phyloP scores from a whole-genome alignment of 176 grass and related monocot genomes.

The Rhynchospora pubera region DNA sequence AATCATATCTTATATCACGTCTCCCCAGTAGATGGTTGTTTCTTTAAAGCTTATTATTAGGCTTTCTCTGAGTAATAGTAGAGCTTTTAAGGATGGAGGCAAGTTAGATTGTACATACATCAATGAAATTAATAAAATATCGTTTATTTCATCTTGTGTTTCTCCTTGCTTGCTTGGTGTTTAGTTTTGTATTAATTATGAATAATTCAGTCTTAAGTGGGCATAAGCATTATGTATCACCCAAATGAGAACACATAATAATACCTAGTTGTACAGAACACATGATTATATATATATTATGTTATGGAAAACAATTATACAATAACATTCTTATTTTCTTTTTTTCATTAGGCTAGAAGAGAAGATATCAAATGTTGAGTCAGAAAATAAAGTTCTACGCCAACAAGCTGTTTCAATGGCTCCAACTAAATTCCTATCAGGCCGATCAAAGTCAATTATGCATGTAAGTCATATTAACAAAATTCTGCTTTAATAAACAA shows the following conservation, averaged over 20 bases:
- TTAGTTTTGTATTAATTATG: conserved; percentile 9
- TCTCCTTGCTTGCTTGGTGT: conserved; percentile 9
- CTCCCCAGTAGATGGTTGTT: conserved; percentile 7
- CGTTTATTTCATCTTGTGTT: conserved; percentile 8
- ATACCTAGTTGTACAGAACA: not conserved
- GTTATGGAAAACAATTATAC: conserved; percentile 1
- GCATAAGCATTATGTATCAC: not conserved
- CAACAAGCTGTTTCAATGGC: conserved; percentile 96
- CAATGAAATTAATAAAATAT: conserved; percentile 20
- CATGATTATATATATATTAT: conserved; percentile 5
- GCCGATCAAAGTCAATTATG: conserved; percentile 84
- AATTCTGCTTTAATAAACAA: not conserved
- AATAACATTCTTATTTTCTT: conserved; percentile 16
- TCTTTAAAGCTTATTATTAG: not conserved
- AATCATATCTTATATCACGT: not conserved
- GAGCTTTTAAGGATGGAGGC: not conserved
- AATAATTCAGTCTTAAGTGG: conserved; percentile 1
- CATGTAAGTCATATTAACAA: conserved; percentile 46
- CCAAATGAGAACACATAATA: not conserved
- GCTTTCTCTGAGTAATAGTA: not conserved
- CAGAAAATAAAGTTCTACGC: conserved; percentile 99
- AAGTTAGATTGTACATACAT: conserved; percentile 18
- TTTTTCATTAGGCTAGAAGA: conserved; percentile 80
- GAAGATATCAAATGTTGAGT: conserved; percentile 93
- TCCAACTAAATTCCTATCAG: conserved; percentile 83